phyloP scores from a whole-genome alignment of 805 yeast species.

The Debaryomyces prosopidis region DNA sequence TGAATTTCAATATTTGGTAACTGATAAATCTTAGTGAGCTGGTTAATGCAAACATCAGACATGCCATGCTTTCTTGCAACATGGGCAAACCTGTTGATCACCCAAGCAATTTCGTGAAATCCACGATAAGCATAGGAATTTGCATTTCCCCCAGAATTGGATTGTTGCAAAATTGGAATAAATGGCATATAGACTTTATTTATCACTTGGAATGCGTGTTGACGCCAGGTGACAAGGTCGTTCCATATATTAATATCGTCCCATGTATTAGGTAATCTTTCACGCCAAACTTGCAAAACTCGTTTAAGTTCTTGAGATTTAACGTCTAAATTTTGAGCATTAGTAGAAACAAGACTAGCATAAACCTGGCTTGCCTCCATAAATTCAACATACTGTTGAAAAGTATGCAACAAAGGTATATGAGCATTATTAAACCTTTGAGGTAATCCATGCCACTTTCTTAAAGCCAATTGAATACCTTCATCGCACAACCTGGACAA shows the following conservation, averaged over 20 bases:
- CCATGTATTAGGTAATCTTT: constrained; percentile 93
- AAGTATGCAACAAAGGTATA: constrained; percentile 83
- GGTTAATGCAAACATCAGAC: constrained; percentile 95
- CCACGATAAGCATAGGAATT: constrained; percentile 97
- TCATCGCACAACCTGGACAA: constrained; percentile 89
- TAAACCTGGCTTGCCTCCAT: constrained; percentile 97
- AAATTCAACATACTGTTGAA: constrained; percentile 96
- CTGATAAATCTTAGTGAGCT: constrained; percentile 89
- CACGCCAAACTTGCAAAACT: constrained; percentile 96
- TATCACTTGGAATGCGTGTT: constrained; percentile 95
- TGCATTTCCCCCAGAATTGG: constrained; percentile 63
- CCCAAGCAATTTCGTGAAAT: constrained; percentile 99
- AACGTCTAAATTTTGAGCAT: constrained; percentile 86
- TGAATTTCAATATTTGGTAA: constrained; percentile 97
- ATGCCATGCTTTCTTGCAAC: constrained; percentile 95
- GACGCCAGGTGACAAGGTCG: constrained; percentile 97
- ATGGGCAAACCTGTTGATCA: constrained; percentile 95
- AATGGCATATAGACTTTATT: constrained; percentile 93
- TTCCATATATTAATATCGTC: constrained; percentile 98
- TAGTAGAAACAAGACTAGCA: constrained; percentile 82
- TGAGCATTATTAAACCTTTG: constrained; percentile 78
- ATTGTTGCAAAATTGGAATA: constrained; percentile 78
- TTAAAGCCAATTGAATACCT: constrained; percentile 88
- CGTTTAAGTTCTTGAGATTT: constrained; percentile 94
- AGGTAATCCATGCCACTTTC: constrained; percentile 93